A percentile compares a stretch with the other conserved stretches of the same genome.
Conservation (phyloP, 1,284 basidiomycete species). For the Schizophyllum amplum region DNA sequence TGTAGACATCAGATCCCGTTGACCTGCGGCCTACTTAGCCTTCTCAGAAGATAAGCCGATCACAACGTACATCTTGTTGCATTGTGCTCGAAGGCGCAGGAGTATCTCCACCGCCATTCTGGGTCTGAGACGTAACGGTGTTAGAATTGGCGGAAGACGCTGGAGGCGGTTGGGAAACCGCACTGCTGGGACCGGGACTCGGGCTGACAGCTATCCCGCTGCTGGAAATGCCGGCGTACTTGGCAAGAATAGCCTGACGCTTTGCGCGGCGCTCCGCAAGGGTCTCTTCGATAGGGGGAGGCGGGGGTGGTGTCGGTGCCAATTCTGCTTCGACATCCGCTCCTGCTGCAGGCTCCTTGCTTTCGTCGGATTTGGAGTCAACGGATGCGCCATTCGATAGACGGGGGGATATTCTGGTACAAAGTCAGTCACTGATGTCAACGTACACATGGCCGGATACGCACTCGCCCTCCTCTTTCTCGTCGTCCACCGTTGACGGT, state of each 20-base stretch:
- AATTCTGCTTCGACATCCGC: slow-evolving; percentile 54
- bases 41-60: slow-evolving; percentile 8
- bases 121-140: slow-evolving; percentile 41
- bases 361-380: too few relatives aligned
- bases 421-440: too few relatives aligned
- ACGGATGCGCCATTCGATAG: too few relatives aligned
- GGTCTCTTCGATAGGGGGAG: slow-evolving; percentile 62
- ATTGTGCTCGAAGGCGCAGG: neutral
- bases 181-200: too few relatives aligned
- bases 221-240: slow-evolving; percentile 53
- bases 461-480: too few relatives aligned
- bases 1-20: slow-evolving; percentile 14
- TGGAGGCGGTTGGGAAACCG: too few relatives aligned
- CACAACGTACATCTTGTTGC: slow-evolving; percentile 17
- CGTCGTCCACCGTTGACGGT: too few relatives aligned
- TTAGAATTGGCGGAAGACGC: slow-evolving; percentile 58
- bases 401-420: too few relatives aligned
- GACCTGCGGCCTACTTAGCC: slow-evolving; percentile 5
- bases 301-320: slow-evolving; percentile 42
- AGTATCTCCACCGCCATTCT: slow-evolving; percentile 24
- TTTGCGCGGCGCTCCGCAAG: slow-evolving; percentile 75
- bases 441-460: too few relatives aligned
- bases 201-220: too few relatives aligned
- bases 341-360: slow-evolving; percentile 23
- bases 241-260: slow-evolving; percentile 81